Base-by-base conservation (phyloP, 345 rosid species). In the Eucalyptus regnans region DNA sequence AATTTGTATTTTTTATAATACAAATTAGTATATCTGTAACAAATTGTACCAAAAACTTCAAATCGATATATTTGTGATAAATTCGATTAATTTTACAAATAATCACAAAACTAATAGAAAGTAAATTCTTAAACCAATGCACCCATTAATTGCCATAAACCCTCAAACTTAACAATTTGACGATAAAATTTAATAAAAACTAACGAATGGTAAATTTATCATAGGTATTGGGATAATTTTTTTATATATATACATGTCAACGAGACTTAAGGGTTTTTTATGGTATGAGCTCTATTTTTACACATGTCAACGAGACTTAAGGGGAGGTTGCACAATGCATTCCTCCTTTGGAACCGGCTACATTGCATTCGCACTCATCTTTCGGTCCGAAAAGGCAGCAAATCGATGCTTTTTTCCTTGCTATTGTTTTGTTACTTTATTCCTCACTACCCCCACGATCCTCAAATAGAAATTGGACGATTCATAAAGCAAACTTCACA, bases 151-250 rank as follows among this genome's bases (percentile, higher is more conserved):
- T 52, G 23, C 0, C 25, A 8, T 52, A 52, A 18, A 23, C 25
- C 2, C 0, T 20, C 23, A 0, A 52, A 52, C 25, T 52, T 52
- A 52, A 52, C 1, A 52, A 52, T 52, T 52, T 52, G 0, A 52
- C 0, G 1, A 52, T 20, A 20, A 52, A 52, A 52, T 52, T 52
- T 52, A 52, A 52, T 1, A 0, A 0, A 52, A 20, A 52, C 1
- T 52, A 52, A 52, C 10, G 1, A 8, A 52, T 52, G 2, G 4
- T 52, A 20, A 20, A 52, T 20, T 52, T 52, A 0, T 52, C 0
- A 20, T 52, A 8, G 2, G 20, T 52, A 52, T 52, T 52, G 2
- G 5, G 25, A 20, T 52, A 52, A 18, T 18, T 1, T 51, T 52
- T 4, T 7, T 52, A 52, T 52, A 52, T 52, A 22, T 7, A 18